Conservation (phyloP, 768 basidiomycete genomes). For the Naganishia onofrii region DNA sequence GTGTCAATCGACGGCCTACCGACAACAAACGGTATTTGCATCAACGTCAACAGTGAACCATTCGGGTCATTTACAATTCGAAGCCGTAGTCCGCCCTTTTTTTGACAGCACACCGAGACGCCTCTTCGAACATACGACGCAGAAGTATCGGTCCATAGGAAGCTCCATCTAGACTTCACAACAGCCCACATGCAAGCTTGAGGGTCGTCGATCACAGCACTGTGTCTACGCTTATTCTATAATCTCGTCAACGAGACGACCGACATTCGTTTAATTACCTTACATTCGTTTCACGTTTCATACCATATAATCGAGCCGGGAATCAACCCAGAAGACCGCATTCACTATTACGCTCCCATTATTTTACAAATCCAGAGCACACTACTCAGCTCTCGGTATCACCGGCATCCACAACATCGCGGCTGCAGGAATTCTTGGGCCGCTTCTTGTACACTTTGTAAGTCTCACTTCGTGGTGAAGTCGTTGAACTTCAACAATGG, state of each 20-base stretch:
- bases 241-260: slow-evolving; percentile 3
- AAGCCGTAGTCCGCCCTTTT: neutral
- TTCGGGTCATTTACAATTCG: no score
- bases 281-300: neutral
- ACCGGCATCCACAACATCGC: no score
- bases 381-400: no score
- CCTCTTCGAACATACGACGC: neutral
- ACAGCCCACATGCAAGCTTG: neutral
- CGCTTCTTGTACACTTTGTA: no score
- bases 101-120: neutral
- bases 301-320: neutral
- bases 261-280: slow-evolving; percentile 13
- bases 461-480: no score
- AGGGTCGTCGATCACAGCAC: neutral
- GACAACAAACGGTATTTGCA: neutral
- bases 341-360: neutral
- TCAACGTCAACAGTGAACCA: neutral
- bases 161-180: neutral
- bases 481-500: no score
- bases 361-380: neutral
- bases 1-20: neutral
- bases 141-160: neutral
- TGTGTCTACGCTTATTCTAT: neutral
- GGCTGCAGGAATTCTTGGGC: no score
- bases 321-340: neutral